phyloP scores from a whole-genome alignment of 306 rosid species.

The Potentilla sterilis region DNA sequence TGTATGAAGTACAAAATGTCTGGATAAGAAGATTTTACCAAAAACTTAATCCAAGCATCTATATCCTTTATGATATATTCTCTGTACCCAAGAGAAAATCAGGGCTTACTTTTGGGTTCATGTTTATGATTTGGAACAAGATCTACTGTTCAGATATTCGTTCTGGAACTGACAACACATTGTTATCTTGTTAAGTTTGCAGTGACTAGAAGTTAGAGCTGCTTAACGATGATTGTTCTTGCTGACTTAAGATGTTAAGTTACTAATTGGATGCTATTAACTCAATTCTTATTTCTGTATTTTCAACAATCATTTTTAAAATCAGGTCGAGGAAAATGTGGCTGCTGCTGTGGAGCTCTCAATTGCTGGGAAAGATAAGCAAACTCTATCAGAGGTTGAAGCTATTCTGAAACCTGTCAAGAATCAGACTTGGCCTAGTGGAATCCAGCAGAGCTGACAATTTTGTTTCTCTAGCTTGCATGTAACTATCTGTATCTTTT shows the following conservation, averaged over 20 bases:
- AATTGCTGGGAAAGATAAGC: conserved; percentile 60
- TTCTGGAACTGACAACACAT: background rate
- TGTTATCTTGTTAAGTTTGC: background rate
- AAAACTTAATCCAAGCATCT: too few species aligned
- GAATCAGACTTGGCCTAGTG: conserved; percentile 92
- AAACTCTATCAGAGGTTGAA: conserved; percentile 62
- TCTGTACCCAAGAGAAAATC: too few species aligned
- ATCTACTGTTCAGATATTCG: background rate
- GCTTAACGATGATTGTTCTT: background rate
- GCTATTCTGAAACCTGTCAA: conserved; percentile 72
- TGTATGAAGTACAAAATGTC: too few species aligned
- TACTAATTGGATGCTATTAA: background rate
- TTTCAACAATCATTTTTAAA: background rate
- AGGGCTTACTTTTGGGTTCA: too few species aligned
- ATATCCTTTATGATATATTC: too few species aligned
- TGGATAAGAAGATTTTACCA: too few species aligned
- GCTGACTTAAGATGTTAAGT: background rate
- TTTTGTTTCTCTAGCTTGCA: conserved; percentile 13
- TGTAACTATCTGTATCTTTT: conserved; percentile 14
- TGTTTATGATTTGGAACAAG: too few species aligned
- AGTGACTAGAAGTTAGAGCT: background rate
- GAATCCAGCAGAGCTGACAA: conserved; percentile 63
- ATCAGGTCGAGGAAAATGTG: conserved; percentile 81
- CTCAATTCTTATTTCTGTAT: background rate
- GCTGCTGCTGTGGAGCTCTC: conserved; percentile 77